Evolutionary conservation across 352 stramenopile species (phyloP), one percentile per base, ranked within the genome.

Genomic region (Phytophthora sp.): DNA sequence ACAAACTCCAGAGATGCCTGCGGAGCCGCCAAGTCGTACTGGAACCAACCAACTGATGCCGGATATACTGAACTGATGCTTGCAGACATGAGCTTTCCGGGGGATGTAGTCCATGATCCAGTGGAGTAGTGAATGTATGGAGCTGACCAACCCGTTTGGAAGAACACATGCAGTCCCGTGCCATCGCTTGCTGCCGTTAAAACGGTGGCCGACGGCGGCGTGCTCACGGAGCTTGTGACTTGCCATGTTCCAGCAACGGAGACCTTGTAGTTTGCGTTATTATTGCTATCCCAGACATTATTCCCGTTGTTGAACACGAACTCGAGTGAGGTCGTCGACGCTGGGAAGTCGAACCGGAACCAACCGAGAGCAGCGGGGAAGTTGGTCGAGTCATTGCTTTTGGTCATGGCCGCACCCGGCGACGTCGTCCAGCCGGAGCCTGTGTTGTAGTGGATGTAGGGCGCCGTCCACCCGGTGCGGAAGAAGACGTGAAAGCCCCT

Each of bases 381-480:
- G 29, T 69, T 72, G 13, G 44, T 55, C 21, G 61, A 57, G 45
- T 61, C 57, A 7, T 45, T 69, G 45, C 67, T 71, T 41, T 65
- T 64, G 29, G 62, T 54, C 66, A 77, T 65, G 47, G 47, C 53
- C 29, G 58, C 7, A 13, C 71, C 72, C n/a, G 75, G 75, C 5
- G 67, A 76, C 6, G 66, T 73, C 15, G 64, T 79, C 66, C 73
- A 83, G 6, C 58, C 66, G 4, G 57, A 68, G n/a, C 75, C 74
- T 1, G 64, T 27, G 38, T 72, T 82, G 73, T 82, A 88, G 62
- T 88, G 69, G 38, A 86, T 84, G 69, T 76, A 63, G 12, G 80
- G 68, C 0, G 66, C 24, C 7, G 77, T 68, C 80, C 80, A 89
- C 3, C 61, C 68, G 2, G 77, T 77, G 11, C 74, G 77, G 49